Conservation (phyloP, 1,139 yeast species). For the Taphrina deformans region DNA sequence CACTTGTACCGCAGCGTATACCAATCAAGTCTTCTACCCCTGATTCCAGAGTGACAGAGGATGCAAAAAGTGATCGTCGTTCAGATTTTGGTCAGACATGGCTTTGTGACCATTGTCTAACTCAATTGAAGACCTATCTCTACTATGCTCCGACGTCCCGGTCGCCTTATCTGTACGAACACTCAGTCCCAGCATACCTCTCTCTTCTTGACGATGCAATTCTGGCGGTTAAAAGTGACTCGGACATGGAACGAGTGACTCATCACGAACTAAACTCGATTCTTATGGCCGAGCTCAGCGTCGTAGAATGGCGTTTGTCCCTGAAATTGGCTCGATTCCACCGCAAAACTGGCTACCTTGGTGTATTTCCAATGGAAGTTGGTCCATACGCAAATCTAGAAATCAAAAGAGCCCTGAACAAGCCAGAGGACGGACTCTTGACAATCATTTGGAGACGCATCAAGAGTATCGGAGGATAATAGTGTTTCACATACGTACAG, state of each 20-base stretch:
- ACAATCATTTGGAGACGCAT: conserved; percentile 1
- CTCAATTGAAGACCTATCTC: background rate
- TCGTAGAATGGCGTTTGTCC: conserved; percentile 11
- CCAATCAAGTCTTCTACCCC: background rate
- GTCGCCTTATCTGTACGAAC: conserved; percentile 10
- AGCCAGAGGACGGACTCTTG: background rate
- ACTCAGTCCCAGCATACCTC: conserved; percentile 6
- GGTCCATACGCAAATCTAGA: conserved; percentile 9
- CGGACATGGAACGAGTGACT: conserved; percentile 1
- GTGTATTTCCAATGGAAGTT: conserved; percentile 5
- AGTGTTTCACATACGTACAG: background rate
- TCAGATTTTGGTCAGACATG: background rate
- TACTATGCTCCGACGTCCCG: conserved; percentile 11
- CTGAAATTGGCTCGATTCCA: conserved; percentile 11
- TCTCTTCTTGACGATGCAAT: conserved; percentile 10
- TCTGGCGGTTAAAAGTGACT: background rate
- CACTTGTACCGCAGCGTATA: background rate
- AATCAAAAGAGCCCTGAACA: background rate
- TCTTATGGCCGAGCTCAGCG: conserved; percentile 9
- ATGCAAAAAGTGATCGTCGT: background rate
- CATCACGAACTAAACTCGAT: conserved; percentile 14
- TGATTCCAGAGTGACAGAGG: background rate
- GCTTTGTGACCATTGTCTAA: background rate
- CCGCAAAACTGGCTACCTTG: conserved; percentile 4
- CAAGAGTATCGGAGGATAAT: background rate